Percentiles rank a stretch among this genome's conserved stretches.
These are phyloP conservation scores for Candida insectalens DNA, from an alignment of 805 yeast species.

Conservation along the genomic window DNA sequence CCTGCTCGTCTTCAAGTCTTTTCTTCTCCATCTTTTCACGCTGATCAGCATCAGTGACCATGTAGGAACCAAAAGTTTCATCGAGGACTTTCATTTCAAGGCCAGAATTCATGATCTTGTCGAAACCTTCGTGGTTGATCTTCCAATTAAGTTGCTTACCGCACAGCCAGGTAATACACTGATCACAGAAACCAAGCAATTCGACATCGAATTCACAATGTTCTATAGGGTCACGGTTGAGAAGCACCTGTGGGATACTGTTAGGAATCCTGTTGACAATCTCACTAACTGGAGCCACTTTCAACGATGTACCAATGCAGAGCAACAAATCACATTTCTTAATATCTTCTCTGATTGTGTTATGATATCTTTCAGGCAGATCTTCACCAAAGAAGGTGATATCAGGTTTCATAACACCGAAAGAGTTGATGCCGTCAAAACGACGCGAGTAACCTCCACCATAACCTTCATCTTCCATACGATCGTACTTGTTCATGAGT, in stretches of 20 bases:
- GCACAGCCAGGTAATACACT: constrained; percentile 58
- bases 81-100: constrained; percentile 21
- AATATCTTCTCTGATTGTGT: constrained; percentile 47
- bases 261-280: constrained; percentile 66
- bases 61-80: constrained; percentile 24
- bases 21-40: constrained; percentile 8
- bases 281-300: constrained; percentile 87
- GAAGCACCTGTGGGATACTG: constrained; percentile 74
- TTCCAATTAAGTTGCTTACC: constrained; percentile 46
- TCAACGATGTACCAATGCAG: constrained; percentile 84
- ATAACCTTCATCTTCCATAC: constrained; percentile 22
- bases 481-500: constrained; percentile 18
- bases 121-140: constrained; percentile 45
- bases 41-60: constrained; percentile 22
- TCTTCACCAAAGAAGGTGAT: constrained; percentile 88
- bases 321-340: constrained; percentile 65
- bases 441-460: constrained; percentile 14
- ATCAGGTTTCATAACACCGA: constrained; percentile 86
- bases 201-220: constrained; percentile 76
- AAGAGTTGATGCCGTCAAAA: constrained; percentile 33
- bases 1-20: no score
- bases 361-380: constrained; percentile 62
- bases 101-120: constrained; percentile 24
- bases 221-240: constrained; percentile 65
- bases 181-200: constrained; percentile 76